phyloP scores from a whole-genome alignment of 1,139 yeast genomes.

The Scheffersomyces parashehatae region DNA sequence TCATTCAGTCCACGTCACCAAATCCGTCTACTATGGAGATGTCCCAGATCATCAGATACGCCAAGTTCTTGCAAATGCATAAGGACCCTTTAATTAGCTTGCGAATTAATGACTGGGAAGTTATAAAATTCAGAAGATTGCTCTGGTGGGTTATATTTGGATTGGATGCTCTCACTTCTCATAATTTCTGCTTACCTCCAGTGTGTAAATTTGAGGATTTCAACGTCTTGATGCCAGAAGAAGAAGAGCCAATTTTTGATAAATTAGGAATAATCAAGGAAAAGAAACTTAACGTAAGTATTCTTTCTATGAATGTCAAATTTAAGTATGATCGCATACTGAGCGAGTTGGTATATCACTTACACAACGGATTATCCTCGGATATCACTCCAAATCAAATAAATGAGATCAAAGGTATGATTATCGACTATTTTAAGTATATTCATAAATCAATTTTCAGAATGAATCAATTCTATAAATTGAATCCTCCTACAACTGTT shows the following conservation, averaged over 20 bases:
- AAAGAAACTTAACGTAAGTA: conserved; percentile 34
- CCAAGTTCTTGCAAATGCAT: conserved; percentile 56
- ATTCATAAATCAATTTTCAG: conserved; percentile 45
- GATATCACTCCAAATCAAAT: conserved; percentile 42
- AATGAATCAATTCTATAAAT: conserved; percentile 16
- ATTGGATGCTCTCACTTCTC: conserved; percentile 57
- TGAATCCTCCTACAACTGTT: conserved; percentile 26
- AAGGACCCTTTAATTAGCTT: conserved; percentile 58
- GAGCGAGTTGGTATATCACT: conserved; percentile 50
- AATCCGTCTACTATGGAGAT: conserved; percentile 56
- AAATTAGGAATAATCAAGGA: conserved; percentile 23
- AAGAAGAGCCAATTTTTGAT: conserved; percentile 38
- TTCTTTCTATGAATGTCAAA: conserved; percentile 51
- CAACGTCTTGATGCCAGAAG: conserved; percentile 57
- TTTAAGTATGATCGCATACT: conserved; percentile 53
- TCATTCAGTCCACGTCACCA: conserved; percentile 56
- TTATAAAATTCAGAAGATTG: conserved; percentile 53
- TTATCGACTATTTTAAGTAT: conserved; percentile 48
- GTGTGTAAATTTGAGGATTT: conserved; percentile 55
- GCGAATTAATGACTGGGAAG: conserved; percentile 46
- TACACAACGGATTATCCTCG: conserved; percentile 40
- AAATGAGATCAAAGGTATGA: conserved; percentile 46
- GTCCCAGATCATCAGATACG: conserved; percentile 52
- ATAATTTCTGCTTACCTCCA: conserved; percentile 59
- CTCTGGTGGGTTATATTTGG: conserved; percentile 70